Conservation (phyloP, 192 early-diverging fungal genomes). For the Rhizophagus prolifer region DNA sequence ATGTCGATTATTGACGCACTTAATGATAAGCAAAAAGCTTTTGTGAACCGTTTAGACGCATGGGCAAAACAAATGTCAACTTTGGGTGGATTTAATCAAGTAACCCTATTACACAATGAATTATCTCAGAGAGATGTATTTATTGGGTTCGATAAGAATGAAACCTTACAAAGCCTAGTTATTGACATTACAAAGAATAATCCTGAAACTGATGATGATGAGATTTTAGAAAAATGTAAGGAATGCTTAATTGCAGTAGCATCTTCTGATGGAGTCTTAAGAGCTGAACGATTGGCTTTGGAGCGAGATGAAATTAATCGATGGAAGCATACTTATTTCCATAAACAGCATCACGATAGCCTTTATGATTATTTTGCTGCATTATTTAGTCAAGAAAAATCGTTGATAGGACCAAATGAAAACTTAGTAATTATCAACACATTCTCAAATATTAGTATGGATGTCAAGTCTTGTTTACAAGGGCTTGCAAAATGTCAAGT, state of each 20-base stretch:
- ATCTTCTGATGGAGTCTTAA: constrained; percentile 20
- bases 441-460: constrained; percentile 17
- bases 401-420: not conserved
- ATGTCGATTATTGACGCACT: constrained; percentile 8
- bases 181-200: constrained; percentile 2
- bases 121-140: constrained; percentile 7
- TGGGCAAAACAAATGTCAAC: constrained; percentile 21
- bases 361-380: constrained; percentile 3
- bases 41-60: not conserved
- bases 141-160: constrained; percentile 25
- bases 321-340: constrained; percentile 27
- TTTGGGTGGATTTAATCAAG: not conserved
- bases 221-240: constrained; percentile 19
- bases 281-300: constrained; percentile 3
- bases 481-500: not conserved
- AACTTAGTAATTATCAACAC: constrained; percentile 15
- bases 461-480: constrained; percentile 7
- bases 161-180: constrained; percentile 24
- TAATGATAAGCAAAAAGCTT: not conserved
- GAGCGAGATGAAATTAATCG: not conserved
- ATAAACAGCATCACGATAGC: constrained; percentile 12
- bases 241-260: constrained; percentile 8
- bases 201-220: not conserved
- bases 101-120: too few relatives aligned
- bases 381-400: not conserved